Evolutionary conservation across 2,329 filamentous ascomycete species (phyloP).

Genomic region (Verticillium alfalfae): DNA sequence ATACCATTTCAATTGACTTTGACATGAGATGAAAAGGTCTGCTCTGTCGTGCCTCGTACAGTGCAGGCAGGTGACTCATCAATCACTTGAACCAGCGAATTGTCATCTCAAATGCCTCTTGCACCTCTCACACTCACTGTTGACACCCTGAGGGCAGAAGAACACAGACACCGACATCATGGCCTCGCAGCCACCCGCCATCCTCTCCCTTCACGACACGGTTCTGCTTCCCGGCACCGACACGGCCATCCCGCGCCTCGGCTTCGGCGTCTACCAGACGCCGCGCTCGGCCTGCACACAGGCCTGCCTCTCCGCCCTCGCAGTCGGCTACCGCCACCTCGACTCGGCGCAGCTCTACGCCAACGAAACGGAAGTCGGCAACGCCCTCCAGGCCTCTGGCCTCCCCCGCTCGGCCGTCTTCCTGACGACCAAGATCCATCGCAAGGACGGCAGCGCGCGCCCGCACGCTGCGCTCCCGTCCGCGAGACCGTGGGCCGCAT

Average conservation of each 20-base stretch:
- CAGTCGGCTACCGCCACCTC: conserved; percentile 56
- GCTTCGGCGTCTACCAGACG: conserved; percentile 67
- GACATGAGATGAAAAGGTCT: too few relatives aligned
- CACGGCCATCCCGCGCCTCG: conserved; percentile 55
- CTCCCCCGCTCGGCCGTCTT: conserved; percentile 57
- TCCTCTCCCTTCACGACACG: conserved; percentile 6
- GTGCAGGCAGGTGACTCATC: not conserved
- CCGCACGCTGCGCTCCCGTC: conserved; percentile 52
- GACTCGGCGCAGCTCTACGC: conserved; percentile 60
- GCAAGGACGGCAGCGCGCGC: conserved; percentile 46
- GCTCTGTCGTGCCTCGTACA: not conserved
- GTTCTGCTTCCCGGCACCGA: conserved; percentile 17
- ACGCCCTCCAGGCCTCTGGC: conserved; percentile 52
- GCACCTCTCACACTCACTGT: not conserved
- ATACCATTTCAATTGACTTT: not conserved
- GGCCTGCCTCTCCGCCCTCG: conserved; percentile 54
- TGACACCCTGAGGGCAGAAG: not conserved
- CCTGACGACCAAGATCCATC: conserved; percentile 65
- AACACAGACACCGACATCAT: not conserved
- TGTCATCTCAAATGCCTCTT: not conserved
- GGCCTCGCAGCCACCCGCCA: not conserved
- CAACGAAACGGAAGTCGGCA: conserved; percentile 63
- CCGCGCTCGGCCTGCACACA: conserved; percentile 45
- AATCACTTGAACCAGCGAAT: not conserved
- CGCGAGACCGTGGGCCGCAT: conserved; percentile 57